These are phyloP conservation scores for Neurospora crassa DNA, from an alignment of 2,329 filamentous ascomycete genomes.

Conservation along the genomic window DNA sequence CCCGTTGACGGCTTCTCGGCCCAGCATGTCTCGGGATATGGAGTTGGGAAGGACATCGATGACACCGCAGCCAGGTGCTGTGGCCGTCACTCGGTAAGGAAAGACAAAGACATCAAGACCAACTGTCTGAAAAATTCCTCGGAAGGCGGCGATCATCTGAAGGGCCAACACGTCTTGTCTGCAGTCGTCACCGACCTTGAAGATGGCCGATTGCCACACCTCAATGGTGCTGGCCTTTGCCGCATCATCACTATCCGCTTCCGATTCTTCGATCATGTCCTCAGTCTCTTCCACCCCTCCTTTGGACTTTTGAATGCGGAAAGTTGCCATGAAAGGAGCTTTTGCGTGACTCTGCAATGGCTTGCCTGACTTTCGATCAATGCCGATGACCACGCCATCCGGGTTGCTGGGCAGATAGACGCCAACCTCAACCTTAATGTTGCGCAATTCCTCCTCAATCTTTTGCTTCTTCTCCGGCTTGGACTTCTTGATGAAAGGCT, in stretches of 20 bases:
- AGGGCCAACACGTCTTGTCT: constrained; percentile 92
- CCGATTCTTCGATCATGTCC: constrained; percentile 39
- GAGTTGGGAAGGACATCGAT: constrained; percentile 98
- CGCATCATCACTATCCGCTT: constrained; percentile 24
- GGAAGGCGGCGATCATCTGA: constrained; percentile 96
- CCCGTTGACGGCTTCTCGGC: constrained; percentile 93
- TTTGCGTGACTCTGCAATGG: constrained; percentile 97
- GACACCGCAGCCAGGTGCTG: constrained; percentile 92
- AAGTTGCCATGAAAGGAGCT: constrained; percentile 97
- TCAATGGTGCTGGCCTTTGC: constrained; percentile 58
- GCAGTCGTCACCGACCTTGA: constrained; percentile 98
- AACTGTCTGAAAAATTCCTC: constrained; percentile 90
- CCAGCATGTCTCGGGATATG: constrained; percentile 97
- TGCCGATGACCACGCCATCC: constrained; percentile 93
- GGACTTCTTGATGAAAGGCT: constrained; percentile 80
- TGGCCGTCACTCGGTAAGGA: constrained; percentile 94
- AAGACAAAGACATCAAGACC: constrained; percentile 96
- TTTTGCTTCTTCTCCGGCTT: constrained; percentile 99
- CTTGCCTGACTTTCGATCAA: constrained; percentile 96
- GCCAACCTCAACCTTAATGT: constrained; percentile 93
- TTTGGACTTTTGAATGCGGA: constrained; percentile 82
- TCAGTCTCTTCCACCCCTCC: constrained; percentile 41
- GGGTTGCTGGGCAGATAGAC: constrained; percentile 97
- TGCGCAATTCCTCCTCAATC: constrained; percentile 95
- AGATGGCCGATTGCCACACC: constrained; percentile 98